phyloP scores from a whole-genome alignment of 2,329 filamentous ascomycete species.

The Stenocarpella maydis region DNA sequence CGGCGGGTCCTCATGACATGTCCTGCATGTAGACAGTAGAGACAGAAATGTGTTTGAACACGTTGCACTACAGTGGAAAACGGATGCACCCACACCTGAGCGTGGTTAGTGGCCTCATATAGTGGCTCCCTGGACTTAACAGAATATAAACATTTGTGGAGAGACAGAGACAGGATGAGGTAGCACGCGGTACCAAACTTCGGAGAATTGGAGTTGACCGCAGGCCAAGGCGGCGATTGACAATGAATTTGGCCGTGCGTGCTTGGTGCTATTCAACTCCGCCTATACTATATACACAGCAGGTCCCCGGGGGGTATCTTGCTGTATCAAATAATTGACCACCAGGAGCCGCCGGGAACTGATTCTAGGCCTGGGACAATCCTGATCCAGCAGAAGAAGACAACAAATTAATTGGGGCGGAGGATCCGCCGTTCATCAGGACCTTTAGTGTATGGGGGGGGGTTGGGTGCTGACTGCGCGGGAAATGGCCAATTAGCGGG shows the following conservation, averaged over 20 bases:
- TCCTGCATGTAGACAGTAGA: neutral
- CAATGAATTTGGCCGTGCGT: conserved; percentile 3
- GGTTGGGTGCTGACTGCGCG: conserved; percentile 23
- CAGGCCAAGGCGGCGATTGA: neutral
- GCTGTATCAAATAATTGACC: neutral
- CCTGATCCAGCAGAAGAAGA: neutral
- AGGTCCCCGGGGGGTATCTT: neutral
- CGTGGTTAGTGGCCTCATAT: too few relatives aligned
- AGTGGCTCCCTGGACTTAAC: too few relatives aligned
- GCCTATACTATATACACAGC: neutral
- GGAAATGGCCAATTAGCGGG: conserved; percentile 11
- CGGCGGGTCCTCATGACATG: conserved; percentile 7
- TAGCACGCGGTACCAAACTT: neutral
- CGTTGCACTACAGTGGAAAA: too few relatives aligned
- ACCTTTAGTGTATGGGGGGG: conserved; percentile 5
- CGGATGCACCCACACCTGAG: too few relatives aligned
- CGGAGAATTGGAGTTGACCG: conserved; percentile 11
- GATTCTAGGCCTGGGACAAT: neutral
- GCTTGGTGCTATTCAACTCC: neutral
- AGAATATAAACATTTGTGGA: conserved; percentile 10
- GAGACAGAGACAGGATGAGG: neutral
- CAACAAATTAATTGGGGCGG: conserved; percentile 1
- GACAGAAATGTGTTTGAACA: neutral
- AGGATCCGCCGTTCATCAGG: neutral
- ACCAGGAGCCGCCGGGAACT: neutral